Evolutionary conservation across 208 protist genomes (phyloP).

Genomic region (Wallacemonas rigidus): DNA sequence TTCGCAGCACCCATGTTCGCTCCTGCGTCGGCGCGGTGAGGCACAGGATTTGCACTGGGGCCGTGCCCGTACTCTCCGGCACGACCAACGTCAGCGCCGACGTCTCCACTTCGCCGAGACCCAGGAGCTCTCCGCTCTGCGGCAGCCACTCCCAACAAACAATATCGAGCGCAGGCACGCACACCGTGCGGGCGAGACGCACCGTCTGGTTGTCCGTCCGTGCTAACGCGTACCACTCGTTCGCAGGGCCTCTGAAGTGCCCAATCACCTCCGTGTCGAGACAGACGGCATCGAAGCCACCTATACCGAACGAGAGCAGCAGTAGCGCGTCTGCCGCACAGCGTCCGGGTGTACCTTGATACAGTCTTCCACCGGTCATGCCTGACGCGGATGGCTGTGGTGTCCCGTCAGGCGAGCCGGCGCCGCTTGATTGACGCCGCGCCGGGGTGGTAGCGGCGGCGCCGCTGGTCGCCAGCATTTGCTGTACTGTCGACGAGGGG

Average conservation of each 20-base stretch:
- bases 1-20: conserved; percentile 47
- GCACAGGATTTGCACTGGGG: conserved; percentile 47
- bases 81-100: conserved; percentile 51
- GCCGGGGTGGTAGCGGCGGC: background rate
- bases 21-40: conserved; percentile 48
- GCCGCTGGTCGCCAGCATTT: background rate
- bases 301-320: background rate
- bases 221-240: conserved; percentile 23
- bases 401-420: too few species aligned
- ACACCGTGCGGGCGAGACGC: conserved; percentile 29
- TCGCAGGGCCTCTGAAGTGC: conserved; percentile 6
- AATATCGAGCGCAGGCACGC: conserved; percentile 32
- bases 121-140: conserved; percentile 49
- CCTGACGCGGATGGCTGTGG: too few species aligned
- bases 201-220: conserved; percentile 30
- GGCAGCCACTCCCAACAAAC: conserved; percentile 75
- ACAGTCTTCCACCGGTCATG: too few species aligned
- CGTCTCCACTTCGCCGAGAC: conserved; percentile 37
- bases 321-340: background rate
- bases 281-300: background rate
- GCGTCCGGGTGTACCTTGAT: background rate
- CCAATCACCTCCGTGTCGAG: conserved; percentile 7
- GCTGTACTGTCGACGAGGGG: background rate
- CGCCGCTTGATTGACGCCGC: too few species aligned
- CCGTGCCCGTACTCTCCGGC: conserved; percentile 31